Evolutionary conservation across 306 rosid species (phyloP).

Genomic region (Gastrolobium villosum): DNA sequence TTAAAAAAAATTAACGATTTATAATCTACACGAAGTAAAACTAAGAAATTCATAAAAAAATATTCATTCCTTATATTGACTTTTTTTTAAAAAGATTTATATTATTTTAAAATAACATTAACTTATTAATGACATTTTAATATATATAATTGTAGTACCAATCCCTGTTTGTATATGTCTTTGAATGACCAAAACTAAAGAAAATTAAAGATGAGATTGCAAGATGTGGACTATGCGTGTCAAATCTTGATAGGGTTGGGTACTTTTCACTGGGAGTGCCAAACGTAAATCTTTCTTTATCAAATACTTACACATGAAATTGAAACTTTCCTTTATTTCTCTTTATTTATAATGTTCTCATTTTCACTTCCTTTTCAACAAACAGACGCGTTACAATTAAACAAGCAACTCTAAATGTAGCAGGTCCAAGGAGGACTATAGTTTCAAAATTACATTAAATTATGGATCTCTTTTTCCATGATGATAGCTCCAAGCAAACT

Average conservation of each 20-base stretch:
- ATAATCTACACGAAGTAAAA: too few relatives aligned
- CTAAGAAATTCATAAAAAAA: too few relatives aligned
- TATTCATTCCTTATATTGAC: too few relatives aligned
- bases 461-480: background rate
- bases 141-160: background rate
- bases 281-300: background rate
- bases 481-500: background rate
- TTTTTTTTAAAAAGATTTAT: too few relatives aligned
- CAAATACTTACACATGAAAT: background rate
- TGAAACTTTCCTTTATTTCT: background rate
- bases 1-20: too few relatives aligned
- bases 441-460: background rate
- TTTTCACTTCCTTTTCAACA: conserved; percentile 4
- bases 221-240: background rate
- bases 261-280: background rate
- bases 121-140: background rate
- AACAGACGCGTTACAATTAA: background rate
- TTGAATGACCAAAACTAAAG: background rate
- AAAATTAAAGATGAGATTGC: background rate
- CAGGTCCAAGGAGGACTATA: background rate
- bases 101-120: background rate
- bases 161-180: background rate
- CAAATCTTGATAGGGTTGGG: conserved; percentile 8
- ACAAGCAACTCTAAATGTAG: background rate
- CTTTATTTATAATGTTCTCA: background rate